Evolutionary conservation across 805 yeast genomes (phyloP).

Genomic region (Metschnikowia similis): DNA sequence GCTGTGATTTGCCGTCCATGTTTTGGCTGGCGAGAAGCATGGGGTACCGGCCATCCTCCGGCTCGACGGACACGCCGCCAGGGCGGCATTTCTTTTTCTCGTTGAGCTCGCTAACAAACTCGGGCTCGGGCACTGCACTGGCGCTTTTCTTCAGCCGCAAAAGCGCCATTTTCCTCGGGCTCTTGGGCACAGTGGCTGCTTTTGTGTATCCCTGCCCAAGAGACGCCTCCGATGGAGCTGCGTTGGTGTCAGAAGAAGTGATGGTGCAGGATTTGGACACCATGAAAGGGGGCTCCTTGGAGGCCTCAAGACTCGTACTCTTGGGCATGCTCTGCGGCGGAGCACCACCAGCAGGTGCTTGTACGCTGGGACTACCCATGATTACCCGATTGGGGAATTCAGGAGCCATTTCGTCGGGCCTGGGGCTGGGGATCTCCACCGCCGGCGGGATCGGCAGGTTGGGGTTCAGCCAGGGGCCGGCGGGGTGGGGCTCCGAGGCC

Average conservation of each 20-base stretch:
- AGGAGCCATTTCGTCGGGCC: neutral
- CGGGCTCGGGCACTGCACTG: conserved; percentile 18
- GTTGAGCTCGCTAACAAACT: conserved; percentile 26
- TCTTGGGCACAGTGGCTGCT: conserved; percentile 9
- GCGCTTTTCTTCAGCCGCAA: conserved; percentile 34
- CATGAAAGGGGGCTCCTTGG: neutral
- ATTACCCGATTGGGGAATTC: neutral
- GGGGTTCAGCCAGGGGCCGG: neutral
- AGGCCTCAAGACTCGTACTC: neutral
- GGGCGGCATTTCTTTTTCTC: conserved; percentile 19
- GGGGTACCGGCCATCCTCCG: conserved; percentile 10
- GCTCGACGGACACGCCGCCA: neutral
- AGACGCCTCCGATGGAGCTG: neutral
- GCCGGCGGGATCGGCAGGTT: neutral
- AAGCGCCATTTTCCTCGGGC: conserved; percentile 38
- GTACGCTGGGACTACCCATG: neutral
- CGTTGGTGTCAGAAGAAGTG: neutral
- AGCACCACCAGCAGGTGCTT: neutral
- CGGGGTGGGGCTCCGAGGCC: neutral
- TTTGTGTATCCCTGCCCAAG: neutral
- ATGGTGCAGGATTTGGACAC: neutral
- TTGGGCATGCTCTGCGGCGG: neutral
- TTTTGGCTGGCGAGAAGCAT: conserved; percentile 16
- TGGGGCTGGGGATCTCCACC: neutral
- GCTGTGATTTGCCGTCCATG: conserved; percentile 33